phyloP scores from a whole-genome alignment of 441 rosid species.

The Manihot esculenta region DNA sequence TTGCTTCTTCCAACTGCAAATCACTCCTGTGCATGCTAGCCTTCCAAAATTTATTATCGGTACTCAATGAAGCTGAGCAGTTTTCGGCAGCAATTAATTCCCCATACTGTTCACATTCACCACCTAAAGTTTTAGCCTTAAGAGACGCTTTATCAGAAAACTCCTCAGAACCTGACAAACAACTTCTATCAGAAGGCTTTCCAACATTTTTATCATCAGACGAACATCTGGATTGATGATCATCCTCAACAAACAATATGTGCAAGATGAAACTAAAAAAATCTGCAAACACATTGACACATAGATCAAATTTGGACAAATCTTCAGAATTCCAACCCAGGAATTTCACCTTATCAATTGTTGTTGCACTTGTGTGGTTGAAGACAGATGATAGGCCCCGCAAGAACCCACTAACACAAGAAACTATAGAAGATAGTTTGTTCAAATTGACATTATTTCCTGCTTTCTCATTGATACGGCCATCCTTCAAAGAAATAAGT shows the following conservation, averaged over 20 bases:
- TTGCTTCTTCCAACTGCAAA: conserved; percentile 28
- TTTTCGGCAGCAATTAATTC: conserved; percentile 16
- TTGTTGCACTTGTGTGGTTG: conserved; percentile 38
- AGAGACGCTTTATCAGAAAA: conserved; percentile 15
- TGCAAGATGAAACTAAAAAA: conserved; percentile 41
- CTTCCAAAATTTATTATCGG: conserved; percentile 27
- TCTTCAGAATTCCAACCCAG: conserved; percentile 41
- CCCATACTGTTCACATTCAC: conserved; percentile 13
- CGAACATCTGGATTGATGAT: conserved; percentile 31
- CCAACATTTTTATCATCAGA: conserved; percentile 30
- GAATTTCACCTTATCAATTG: conserved; percentile 37
- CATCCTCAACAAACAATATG: conserved; percentile 42
- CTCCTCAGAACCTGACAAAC: conserved; percentile 21
- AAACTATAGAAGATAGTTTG: conserved; percentile 49
- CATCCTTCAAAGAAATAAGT: conserved; percentile 43
- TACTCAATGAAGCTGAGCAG: conserved; percentile 22
- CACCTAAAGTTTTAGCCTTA: conserved; percentile 12
- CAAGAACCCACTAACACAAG: conserved; percentile 74
- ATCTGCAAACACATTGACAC: conserved; percentile 41
- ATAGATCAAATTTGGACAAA: conserved; percentile 37
- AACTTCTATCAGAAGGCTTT: conserved; percentile 18
- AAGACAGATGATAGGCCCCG: conserved; percentile 79
- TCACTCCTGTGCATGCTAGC: conserved; percentile 8
- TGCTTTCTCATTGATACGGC: conserved; percentile 30
- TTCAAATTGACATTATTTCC: conserved; percentile 37